Evolutionary conservation across 2,329 filamentous ascomycete species (phyloP), one percentile per base, ranked within the genome.

Genomic region (Corinectria fuckeliana): DNA sequence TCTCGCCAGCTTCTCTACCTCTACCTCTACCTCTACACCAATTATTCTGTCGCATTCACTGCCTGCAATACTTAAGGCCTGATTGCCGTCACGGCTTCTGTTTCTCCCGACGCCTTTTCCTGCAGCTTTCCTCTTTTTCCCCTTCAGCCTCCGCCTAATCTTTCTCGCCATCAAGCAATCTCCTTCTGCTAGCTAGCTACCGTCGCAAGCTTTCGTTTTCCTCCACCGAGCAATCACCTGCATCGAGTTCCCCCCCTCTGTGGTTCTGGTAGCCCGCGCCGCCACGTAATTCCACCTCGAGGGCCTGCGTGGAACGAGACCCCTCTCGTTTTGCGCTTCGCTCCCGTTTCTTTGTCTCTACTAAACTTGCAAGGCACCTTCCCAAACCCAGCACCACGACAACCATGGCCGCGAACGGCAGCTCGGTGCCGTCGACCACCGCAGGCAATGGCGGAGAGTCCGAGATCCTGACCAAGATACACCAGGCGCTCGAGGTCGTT

Each of bases 401-500:
- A 36, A 64, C 51, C 68, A 76, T 80, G 77, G 71, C 75, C 60
- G 68, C 74, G 60, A 79, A 77, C 72, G 78, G 76, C 63, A 69
- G 65, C 60, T 62, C 63, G 66, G 56, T 69, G 62, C 57, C 67
- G 59, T 64, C 64, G 64, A 60, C 58, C 63, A 66, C 72, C 62
- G 70, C 72, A 55, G 71, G 69, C 58, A 76, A 76, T 67, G 75
- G 76, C 64, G 74, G 75, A 62, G 76, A 73, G 65, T 73, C 76
- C 61, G 77, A 78, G 30, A 74, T 85, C 51, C 82, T 92, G 50
- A 79, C 85, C 50, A 87, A 85, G 73, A 95, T 98, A 65, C 87
- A 92, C 71, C 86, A 91, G 71, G 95, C 95, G 38, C 87, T 99
- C 67, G 87, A 95, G 69, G 86, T 96, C 68, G 91, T 97, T 61